Base-by-base conservation (phyloP, 2,329 filamentous ascomycete genomes). In the Drechmeria coniospora region DNA sequence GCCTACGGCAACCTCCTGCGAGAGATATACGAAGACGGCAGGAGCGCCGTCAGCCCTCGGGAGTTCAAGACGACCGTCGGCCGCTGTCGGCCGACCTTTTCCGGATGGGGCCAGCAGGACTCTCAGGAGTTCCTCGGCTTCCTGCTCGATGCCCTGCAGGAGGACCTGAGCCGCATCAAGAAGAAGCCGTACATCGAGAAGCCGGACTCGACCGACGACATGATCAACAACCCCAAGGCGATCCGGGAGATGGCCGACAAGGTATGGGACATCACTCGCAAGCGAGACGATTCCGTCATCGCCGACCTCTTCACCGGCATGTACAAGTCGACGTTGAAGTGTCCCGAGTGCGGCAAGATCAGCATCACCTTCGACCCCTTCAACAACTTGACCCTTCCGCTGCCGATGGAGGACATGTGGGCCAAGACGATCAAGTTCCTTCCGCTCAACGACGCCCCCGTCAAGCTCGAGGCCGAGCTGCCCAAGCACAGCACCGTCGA, bases 281-380 rank as follows among this genome's bases (percentile, higher is more conserved):
- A 78, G 36, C 76, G 90, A 28, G 93, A 98, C 40, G 84, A 95
- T 46, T 95, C 90, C 0, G 79, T 95, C 22, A 81, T 94, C 39
- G 87, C 83, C 32, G 90, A 98, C 47, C 65, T 98, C 8, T 98
- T 98, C 51, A 92, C 83, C 14, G 90, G 90, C 36, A 83, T 95
- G 67, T 98, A 95, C 67, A 94, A 95, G 58, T 95, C 92, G 24
- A 95, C 87, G 1, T 68, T 98, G 36, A 78, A 90, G 36, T 98
- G 90, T 46, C 90, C 90, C 0, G 69, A 68, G 6, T 98, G 90
- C 50, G 68, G 78, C 41, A 98, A 95, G 57, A 79, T 95, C 53
- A 94, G 86, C 67, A 93, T 98, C 43, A 95, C 90, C 0, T 98
- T 98, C 46, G 90, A 98, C 49, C 90, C 90, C 1, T 98, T 92